Conservation (phyloP, 148 eudicot genomes). For the Rhododendron mucronatum region DNA sequence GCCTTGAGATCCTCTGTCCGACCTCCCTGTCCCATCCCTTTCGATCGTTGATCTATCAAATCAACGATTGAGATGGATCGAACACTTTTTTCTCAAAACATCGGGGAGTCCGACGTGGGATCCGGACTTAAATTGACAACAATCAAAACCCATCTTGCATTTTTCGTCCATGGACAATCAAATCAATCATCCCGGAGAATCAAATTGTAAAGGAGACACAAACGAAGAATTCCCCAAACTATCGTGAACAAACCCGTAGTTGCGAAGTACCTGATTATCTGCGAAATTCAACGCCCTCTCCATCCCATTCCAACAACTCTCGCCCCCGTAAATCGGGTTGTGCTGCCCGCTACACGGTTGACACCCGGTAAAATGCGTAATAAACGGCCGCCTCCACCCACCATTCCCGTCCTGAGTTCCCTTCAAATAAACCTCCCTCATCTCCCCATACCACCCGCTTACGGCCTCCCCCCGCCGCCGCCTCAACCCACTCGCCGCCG, state of each 20-base stretch:
- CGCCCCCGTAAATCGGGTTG: neutral
- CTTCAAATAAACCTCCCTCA: conserved; percentile 10
- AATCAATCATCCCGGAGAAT: neutral
- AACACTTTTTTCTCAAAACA: too few species aligned
- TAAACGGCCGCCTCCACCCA: conserved; percentile 15
- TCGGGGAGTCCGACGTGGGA: too few species aligned
- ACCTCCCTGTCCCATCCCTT: too few species aligned
- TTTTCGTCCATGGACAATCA: neutral
- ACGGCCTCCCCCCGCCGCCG: conserved; percentile 9
- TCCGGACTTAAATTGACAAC: neutral
- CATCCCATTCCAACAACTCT: conserved; percentile 12
- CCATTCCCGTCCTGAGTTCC: neutral
- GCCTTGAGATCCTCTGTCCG: too few species aligned
- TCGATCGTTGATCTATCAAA: too few species aligned
- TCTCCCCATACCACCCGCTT: neutral
- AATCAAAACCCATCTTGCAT: neutral
- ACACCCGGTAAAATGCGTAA: conserved; percentile 23
- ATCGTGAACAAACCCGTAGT: neutral
- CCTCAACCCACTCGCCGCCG: neutral
- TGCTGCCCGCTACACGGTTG: conserved; percentile 17
- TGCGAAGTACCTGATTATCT: neutral
- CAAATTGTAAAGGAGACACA: neutral
- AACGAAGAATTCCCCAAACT: neutral
- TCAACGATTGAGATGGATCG: too few species aligned
- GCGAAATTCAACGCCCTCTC: conserved; percentile 15